Base-by-base conservation (phyloP, 176 grass and related monocot genomes). In the Eragrostis nindensis region DNA sequence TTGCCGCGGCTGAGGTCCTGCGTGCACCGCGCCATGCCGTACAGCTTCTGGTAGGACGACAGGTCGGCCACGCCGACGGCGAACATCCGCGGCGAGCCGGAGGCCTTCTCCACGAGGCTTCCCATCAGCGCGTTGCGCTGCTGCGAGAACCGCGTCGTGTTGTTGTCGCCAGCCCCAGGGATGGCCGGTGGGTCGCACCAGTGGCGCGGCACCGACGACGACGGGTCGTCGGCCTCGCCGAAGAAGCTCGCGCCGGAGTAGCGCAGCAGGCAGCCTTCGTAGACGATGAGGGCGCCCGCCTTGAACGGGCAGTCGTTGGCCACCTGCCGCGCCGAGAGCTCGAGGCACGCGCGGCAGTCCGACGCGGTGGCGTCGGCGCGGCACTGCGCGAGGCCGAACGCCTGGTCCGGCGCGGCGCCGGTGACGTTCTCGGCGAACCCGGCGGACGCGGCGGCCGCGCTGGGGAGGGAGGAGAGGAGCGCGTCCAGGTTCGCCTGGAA, bases 1-100 rank as follows among this genome's bases (percentile, higher is more conserved):
- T 75, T 74, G 7, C 77, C 78, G 14, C 1, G 25, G 22, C 32
- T 45, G 26, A 92, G 18, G 18, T 55, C 52, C 6, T 18, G 52
- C 12, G 93, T 90, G 85, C 93, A 95, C 78, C 88, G 69, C 1
- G 5, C 78, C 73, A 95, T 47, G 29, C 82, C 90, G 55, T 71
- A 95, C 41, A 95, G 7, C 48, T 73, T 86, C 3, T 0, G 7
- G 42, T 50, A 68, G 19, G 36, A 2, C 11, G 81, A 13, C 5
- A 56, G 2, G 5, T 54, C 81, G 2, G 7, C 15, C 0, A 2
- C 0, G 0, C 48, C 81, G 40, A 32, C 83, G 0, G 18, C 52
- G 52, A 55, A 55, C 52, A 2, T 55, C 19, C 0, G 18, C 18
- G 6, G 52, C 6, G 52, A 55, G 18, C 0, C 5, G 18, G 52